Evolutionary conservation across 148 eudicot genomes (phyloP).

Genomic region (Limonium bicolor): DNA sequence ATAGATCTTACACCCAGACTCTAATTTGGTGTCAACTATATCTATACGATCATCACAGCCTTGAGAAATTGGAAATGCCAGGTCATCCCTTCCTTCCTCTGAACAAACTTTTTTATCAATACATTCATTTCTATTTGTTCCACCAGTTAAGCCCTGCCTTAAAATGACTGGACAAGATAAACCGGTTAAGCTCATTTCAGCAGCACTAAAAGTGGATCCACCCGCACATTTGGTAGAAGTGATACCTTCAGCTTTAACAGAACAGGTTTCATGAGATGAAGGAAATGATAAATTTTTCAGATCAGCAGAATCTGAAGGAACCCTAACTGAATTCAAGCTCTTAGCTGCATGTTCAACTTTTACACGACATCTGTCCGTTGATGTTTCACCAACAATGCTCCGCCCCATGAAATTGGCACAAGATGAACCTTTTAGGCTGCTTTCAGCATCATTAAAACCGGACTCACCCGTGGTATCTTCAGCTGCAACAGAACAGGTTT

Average conservation of each 20-base stretch:
- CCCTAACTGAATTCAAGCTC: conserved; percentile 1
- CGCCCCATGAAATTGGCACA: not conserved
- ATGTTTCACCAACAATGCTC: no score
- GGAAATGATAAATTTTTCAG: not conserved
- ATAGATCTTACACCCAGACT: no score
- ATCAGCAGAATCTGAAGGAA: conserved; percentile 1
- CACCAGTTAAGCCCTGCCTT: no score
- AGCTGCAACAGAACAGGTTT: not conserved
- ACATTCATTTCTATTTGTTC: no score
- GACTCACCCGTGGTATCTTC: not conserved
- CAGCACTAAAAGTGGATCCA: not conserved
- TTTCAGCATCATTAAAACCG: not conserved
- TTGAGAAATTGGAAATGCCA: no score
- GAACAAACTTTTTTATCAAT: no score
- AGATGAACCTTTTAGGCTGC: not conserved
- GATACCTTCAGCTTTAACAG: not conserved
- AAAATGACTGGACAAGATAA: not conserved
- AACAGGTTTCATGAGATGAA: not conserved
- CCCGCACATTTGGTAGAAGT: not conserved
- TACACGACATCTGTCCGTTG: no score
- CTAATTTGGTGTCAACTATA: no score
- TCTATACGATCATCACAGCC: no score
- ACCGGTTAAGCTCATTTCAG: not conserved
- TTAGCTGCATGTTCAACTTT: conserved; percentile 1
- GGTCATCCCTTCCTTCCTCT: no score